Evolutionary conservation across 2,329 filamentous ascomycete species (phyloP).

Genomic region (Fonsecaea monophora): DNA sequence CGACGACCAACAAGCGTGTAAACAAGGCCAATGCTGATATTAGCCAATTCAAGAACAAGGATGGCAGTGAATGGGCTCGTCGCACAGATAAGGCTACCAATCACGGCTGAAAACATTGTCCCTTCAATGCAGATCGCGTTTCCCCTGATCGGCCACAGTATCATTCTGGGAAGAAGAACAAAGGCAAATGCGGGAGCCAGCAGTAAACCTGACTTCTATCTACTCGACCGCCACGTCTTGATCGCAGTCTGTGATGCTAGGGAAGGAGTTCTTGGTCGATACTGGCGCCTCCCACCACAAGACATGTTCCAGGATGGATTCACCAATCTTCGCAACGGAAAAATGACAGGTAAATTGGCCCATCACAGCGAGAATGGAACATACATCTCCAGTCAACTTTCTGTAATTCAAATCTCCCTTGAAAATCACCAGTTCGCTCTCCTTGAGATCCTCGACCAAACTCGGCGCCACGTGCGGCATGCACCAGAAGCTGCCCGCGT

Average conservation of each 20-base stretch:
- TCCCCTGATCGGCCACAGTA: too few relatives aligned
- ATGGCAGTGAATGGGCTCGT: background rate
- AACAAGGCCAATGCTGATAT: too few relatives aligned
- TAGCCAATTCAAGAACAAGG: background rate
- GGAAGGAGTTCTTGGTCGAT: background rate
- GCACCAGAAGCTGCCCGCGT: slow-evolving; percentile 85
- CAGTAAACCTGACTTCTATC: background rate
- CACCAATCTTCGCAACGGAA: background rate
- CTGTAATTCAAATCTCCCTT: slow-evolving; percentile 98
- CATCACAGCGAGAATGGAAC: background rate
- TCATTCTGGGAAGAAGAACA: background rate
- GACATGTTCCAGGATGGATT: background rate
- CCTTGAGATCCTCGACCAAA: slow-evolving; percentile 77
- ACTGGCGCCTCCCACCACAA: background rate
- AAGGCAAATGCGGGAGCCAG: background rate
- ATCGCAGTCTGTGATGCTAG: background rate
- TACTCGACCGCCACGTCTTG: background rate
- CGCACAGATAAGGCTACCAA: too few relatives aligned
- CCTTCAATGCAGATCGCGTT: too few relatives aligned
- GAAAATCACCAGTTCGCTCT: slow-evolving; percentile 88
- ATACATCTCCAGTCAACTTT: slow-evolving; percentile 87
- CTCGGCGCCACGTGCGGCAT: slow-evolving; percentile 72
- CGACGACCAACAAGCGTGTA: background rate
- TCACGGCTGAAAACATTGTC: too few relatives aligned
- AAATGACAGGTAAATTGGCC: background rate